phyloP scores from a whole-genome alignment of 2,329 filamentous ascomycete genomes.

The Scytalidium sp. region DNA sequence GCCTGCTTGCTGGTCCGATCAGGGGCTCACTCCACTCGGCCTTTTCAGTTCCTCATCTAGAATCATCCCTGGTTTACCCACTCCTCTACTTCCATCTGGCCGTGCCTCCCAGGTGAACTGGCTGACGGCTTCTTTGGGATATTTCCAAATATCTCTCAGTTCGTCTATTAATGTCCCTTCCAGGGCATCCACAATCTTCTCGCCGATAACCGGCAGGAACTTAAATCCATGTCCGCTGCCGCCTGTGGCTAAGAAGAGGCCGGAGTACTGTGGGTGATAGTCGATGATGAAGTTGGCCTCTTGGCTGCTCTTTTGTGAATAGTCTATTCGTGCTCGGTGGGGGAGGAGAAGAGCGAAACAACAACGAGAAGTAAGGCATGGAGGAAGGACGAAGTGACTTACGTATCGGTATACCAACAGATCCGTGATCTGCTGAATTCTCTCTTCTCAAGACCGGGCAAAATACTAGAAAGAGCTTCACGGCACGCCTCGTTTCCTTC shows the following conservation, averaged over 20 bases:
- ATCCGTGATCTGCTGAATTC: constrained; percentile 49
- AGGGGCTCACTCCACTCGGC: constrained; percentile 4
- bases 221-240: constrained; percentile 48
- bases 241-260: constrained; percentile 39
- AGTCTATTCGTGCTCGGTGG: no score
- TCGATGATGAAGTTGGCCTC: neutral
- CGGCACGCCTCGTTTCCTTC: constrained; percentile 3
- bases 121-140: constrained; percentile 35
- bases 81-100: constrained; percentile 25
- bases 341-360: no score
- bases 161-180: constrained; percentile 33
- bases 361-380: neutral
- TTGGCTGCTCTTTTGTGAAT: neutral
- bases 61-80: constrained; percentile 21
- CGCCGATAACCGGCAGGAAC: constrained; percentile 45
- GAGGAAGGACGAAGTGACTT: constrained; percentile 23
- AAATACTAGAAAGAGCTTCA: constrained; percentile 34
- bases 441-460: constrained; percentile 51
- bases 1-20: neutral
- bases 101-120: constrained; percentile 19
- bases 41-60: constrained; percentile 20
- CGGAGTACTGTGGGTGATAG: constrained; percentile 3
- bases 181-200: constrained; percentile 38
- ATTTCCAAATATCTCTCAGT: constrained; percentile 51
- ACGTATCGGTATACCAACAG: constrained; percentile 65